A percentile compares a stretch with the other conserved stretches of the same genome.
These are phyloP conservation scores for Trichosporon sp. DNA, from an alignment of 1,284 basidiomycete genomes.

Conservation along the genomic window DNA sequence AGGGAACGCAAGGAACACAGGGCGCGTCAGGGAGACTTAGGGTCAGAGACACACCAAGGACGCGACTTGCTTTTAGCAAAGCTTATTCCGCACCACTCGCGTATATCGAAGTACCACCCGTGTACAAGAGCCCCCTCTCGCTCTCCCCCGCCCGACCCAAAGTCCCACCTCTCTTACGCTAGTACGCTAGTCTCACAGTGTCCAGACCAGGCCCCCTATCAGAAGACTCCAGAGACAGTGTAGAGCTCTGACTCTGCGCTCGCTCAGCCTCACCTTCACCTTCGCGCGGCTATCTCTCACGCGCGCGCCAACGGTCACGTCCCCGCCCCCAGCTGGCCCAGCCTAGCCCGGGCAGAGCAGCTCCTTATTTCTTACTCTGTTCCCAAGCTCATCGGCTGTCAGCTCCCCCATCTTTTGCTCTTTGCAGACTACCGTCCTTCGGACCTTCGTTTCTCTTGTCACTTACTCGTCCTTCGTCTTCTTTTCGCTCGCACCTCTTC, in stretches of 20 bases:
- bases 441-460: neutral
- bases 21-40: neutral
- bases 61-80: slow-evolving; percentile 1
- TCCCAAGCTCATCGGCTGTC: neutral
- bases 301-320: neutral
- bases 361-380: neutral
- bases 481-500: neutral
- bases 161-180: neutral
- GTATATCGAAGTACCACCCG: no score
- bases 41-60: neutral
- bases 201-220: neutral
- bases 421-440: neutral
- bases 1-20: neutral
- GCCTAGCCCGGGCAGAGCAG: no score
- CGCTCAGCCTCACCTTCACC: neutral
- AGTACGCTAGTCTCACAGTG: neutral
- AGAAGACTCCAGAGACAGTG: no score
- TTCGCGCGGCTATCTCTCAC: neutral
- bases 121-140: no score
- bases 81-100: neutral
- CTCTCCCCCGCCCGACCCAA: neutral
- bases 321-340: no score
- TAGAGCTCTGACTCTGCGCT: neutral
- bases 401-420: neutral
- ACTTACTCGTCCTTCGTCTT: neutral